Evolutionary conservation across 2,329 filamentous ascomycete species (phyloP).

Genomic region (Gnomoniopsis sp.): DNA sequence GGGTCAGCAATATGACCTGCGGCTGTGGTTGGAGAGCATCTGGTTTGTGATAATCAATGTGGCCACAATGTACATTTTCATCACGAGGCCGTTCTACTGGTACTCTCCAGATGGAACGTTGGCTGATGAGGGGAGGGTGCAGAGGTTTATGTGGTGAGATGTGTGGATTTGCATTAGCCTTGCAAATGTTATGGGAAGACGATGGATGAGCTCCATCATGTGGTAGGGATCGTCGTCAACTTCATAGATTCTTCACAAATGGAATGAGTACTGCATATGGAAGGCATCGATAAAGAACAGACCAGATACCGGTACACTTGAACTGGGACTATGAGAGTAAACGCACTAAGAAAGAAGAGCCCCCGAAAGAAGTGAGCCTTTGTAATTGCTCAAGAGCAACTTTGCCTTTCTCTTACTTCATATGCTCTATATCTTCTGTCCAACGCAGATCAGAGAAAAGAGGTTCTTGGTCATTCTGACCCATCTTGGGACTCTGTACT

Average conservation of each 20-base stretch:
- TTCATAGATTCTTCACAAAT: no score
- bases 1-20: constrained; percentile 37
- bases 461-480: neutral
- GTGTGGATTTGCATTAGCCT: neutral
- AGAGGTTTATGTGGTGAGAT: constrained; percentile 77
- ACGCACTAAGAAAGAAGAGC: no score
- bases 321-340: neutral
- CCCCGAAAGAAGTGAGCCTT: neutral
- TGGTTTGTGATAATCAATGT: constrained; percentile 68
- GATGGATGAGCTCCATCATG: neutral
- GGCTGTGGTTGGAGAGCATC: constrained; percentile 57
- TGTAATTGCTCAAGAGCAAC: neutral
- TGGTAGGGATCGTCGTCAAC: no score
- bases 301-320: no score
- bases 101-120: constrained; percentile 45
- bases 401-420: constrained; percentile 7
- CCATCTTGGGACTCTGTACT: neutral
- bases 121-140: constrained; percentile 54
- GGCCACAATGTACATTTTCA: constrained; percentile 67
- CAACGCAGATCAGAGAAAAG: neutral
- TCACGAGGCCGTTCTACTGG: constrained; percentile 68
- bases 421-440: neutral
- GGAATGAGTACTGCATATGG: no score
- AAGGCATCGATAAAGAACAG: no score
- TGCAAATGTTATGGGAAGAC: neutral